Evolutionary conservation across 768 basidiomycete genomes (phyloP), one percentile per base, ranked within the genome.

Genomic region (Tricholoma flavovirens): DNA sequence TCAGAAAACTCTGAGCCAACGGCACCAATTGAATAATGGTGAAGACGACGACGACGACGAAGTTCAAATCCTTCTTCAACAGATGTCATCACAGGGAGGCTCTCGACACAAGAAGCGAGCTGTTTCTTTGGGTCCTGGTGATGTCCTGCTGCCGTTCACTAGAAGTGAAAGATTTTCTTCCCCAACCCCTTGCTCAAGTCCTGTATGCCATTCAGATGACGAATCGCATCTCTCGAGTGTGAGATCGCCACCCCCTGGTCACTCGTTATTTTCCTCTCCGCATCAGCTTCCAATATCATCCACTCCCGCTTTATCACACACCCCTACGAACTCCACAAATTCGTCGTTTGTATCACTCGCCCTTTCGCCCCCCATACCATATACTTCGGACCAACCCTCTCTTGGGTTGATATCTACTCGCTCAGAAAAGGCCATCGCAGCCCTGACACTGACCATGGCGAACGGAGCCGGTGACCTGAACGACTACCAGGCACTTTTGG

Each of bases 391-490:
- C 22, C 43, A 36, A 15, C 38, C 54, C 22, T 10, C 29, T 53
- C 54, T 53, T 63, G 24, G 65, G 60, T 8, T 64, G n/a, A 59
- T 72, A 17, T 67, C 81, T 10, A 76, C 81, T 43, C 75, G 73
- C 33, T 71, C 81, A 17, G 83, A 86, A 60, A 84, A 83, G 62
- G 81, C 80, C 14, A 73, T 86, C 50, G 83, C 83, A 15, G 82
- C 81, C 15, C 73, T 86, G 29, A 75, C 73, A 30, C 68, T 86
- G 2, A 83, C 82, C 15, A 76, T 86, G 71, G 84, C 84, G 11
- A 85, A 79, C 57, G 85, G 84, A 40, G 83, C 83, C 9, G 83
- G 80, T 5, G 77, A 82, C 24, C 64, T 86, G 36, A 76, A 75
- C 52, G 84, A 86, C 62, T 86, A 85, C 55, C 71, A 73, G 53